A percentile compares a stretch with the other conserved stretches of the same genome.
phyloP scores from a whole-genome alignment of 805 yeast species.

The Phaffomyces opuntiae region DNA sequence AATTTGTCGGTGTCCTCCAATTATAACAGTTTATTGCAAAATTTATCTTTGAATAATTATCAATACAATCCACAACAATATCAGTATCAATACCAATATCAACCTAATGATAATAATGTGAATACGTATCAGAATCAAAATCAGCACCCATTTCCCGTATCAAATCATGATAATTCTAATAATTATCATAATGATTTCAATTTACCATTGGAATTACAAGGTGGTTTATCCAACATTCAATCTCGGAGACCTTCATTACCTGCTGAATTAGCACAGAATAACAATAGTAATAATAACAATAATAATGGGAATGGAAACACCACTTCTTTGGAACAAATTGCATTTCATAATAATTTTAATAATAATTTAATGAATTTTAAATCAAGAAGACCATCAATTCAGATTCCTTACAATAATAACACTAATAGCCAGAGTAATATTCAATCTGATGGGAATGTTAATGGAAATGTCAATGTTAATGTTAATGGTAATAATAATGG shows the following conservation, averaged over 20 bases:
- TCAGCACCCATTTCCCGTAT: background rate
- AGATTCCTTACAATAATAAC: slow-evolving; percentile 7
- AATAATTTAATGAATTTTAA: slow-evolving; percentile 13
- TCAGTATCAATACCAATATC: background rate
- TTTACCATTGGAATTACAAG: slow-evolving; percentile 54
- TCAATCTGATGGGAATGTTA: too few species aligned
- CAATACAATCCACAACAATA: slow-evolving; percentile 1
- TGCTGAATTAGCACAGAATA: slow-evolving; percentile 35
- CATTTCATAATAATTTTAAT: slow-evolving; percentile 9
- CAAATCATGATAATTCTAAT: slow-evolving; percentile 2
- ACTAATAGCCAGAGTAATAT: slow-evolving; percentile 1
- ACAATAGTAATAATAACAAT: slow-evolving; percentile 3
- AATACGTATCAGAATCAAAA: background rate
- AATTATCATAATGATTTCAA: slow-evolving; percentile 12
- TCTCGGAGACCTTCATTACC: slow-evolving; percentile 72
- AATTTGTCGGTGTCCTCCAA: slow-evolving; percentile 15
- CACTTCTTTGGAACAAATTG: slow-evolving; percentile 10
- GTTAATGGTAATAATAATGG: background rate
- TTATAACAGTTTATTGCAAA: slow-evolving; percentile 10
- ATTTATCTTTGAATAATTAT: slow-evolving; percentile 3
- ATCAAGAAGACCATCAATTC: slow-evolving; percentile 22
- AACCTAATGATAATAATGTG: background rate
- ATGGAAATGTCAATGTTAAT: background rate
- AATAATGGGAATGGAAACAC: background rate
- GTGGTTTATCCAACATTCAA: slow-evolving; percentile 54